Evolutionary conservation across 495 filamentous ascomycete genomes (phyloP), one percentile per base, ranked within the genome.

Genomic region (Trichocladium uniseriatum): DNA sequence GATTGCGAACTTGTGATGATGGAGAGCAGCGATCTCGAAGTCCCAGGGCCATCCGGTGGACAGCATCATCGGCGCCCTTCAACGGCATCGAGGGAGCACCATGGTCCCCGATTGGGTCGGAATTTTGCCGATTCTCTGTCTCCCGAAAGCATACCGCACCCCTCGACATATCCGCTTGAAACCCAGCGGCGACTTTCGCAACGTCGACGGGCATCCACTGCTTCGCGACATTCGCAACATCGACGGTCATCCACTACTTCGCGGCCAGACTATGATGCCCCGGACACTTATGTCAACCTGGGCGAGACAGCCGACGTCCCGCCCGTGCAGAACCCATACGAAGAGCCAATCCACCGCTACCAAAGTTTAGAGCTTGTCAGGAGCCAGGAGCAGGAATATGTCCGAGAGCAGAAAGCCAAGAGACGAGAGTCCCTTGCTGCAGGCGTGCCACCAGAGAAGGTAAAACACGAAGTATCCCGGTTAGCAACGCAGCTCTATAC

Each of bases 401-500:
- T 52, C 18, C 37, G 45, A 1, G 39, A 54, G 6, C 48, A 50
- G 22, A 34, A 51, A 15, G 43, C 48, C 34, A 43, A 27, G 7
- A 16, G 22, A 7, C 41, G 43, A 8, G 22, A 42, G 28, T 44
- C 37, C 8, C 41, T 29, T 15, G 20, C 36, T 44, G 42, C 50
- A 55, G 47, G 38, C 47, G 38, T 31, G 6, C 21, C n/a, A 21
- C 38, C 45, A 21, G 57, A 53, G n/a, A 46, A 57, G 42, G 22
- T 14, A 4, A 43, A 52, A 28, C 32, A 28, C 20, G 19, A 47
- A 9, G 53, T 68, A 35, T 83, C 84, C 5, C 69, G 75, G 51
- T 64, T 76, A 29, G 73, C 75, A n/a, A 89, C 85, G 3, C 70
- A 86, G 59, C 61, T 91, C 51, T 92, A 87, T 65, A 89, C 82